These are phyloP conservation scores for Ascochyta fabae DNA, from an alignment of 2,329 filamentous ascomycete genomes.

Conservation along the genomic window DNA sequence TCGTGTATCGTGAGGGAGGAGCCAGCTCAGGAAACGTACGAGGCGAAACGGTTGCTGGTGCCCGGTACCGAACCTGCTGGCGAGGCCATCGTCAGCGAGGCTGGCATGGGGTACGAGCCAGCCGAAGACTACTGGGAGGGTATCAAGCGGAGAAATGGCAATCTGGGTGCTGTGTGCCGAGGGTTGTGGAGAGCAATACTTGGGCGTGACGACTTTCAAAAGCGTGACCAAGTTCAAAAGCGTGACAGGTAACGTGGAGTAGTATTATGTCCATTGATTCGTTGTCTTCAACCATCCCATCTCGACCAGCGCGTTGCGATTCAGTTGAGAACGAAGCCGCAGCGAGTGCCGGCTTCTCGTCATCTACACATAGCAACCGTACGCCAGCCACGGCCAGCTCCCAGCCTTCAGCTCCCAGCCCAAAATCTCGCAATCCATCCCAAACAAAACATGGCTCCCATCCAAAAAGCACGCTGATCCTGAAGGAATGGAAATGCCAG, in stretches of 20 bases:
- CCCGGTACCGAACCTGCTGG: background rate
- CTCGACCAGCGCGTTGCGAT: constrained; percentile 20
- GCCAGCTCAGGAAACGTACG: background rate
- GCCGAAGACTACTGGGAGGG: constrained; percentile 19
- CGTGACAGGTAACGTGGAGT: no score
- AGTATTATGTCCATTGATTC: constrained; percentile 18
- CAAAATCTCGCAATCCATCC: constrained; percentile 8
- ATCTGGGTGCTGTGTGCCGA: constrained; percentile 7
- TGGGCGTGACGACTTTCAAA: no score
- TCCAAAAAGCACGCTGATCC: constrained; percentile 8
- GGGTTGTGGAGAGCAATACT: background rate
- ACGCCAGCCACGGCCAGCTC: constrained; percentile 9
- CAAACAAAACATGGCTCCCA: constrained; percentile 6
- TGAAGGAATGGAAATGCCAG: constrained; percentile 9
- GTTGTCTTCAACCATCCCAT: constrained; percentile 20
- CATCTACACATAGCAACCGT: constrained; percentile 15
- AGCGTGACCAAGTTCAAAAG: no score
- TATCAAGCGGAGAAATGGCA: constrained; percentile 4
- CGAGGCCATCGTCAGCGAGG: background rate
- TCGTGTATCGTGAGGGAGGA: background rate
- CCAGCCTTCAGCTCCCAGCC: background rate
- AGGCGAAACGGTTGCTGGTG: background rate
- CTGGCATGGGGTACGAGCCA: background rate
- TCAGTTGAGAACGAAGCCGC: constrained; percentile 15
- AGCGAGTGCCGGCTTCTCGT: constrained; percentile 9